These are phyloP conservation scores for Aspergillus eucalypticola DNA, from an alignment of 2,329 filamentous ascomycete species.

Conservation along the genomic window DNA sequence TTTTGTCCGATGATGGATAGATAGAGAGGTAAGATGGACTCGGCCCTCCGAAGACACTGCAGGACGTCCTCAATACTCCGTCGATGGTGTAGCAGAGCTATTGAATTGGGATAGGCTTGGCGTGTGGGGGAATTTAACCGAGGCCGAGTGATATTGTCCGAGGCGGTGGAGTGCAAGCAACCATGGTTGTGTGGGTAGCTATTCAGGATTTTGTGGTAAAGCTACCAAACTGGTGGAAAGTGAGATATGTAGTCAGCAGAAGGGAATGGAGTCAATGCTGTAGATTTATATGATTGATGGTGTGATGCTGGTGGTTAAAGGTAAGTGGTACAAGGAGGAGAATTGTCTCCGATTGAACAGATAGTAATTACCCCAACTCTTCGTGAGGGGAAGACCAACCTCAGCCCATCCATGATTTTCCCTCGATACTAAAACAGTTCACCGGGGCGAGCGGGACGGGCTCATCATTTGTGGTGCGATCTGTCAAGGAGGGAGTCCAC, in stretches of 20 bases:
- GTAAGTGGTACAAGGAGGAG: neutral
- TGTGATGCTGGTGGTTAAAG: neutral
- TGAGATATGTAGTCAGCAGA: too few species aligned
- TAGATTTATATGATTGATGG: too few species aligned
- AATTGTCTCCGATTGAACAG: too few species aligned
- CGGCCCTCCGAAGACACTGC: neutral
- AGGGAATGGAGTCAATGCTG: neutral
- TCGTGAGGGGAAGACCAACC: conserved; percentile 31
- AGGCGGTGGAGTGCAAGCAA: neutral
- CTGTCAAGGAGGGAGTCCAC: neutral
- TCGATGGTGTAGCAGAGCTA: neutral
- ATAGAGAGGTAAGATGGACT: neutral
- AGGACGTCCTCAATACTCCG: neutral
- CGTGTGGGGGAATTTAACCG: conserved; percentile 26
- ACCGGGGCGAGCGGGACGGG: conserved; percentile 18
- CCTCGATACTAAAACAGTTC: conserved; percentile 21
- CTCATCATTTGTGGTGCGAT: conserved; percentile 5
- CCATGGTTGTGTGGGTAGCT: neutral
- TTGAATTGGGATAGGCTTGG: conserved; percentile 8
- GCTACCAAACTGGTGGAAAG: too few species aligned
- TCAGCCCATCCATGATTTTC: conserved; percentile 14
- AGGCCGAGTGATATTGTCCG: neutral
- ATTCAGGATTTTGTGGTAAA: neutral
- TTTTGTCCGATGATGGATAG: neutral
- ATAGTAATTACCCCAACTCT: conserved; percentile 30